Percentiles rank a stretch among this genome's conserved stretches.
Conservation (phyloP, 306 rosid genomes). For the Vigna nakashimae region DNA sequence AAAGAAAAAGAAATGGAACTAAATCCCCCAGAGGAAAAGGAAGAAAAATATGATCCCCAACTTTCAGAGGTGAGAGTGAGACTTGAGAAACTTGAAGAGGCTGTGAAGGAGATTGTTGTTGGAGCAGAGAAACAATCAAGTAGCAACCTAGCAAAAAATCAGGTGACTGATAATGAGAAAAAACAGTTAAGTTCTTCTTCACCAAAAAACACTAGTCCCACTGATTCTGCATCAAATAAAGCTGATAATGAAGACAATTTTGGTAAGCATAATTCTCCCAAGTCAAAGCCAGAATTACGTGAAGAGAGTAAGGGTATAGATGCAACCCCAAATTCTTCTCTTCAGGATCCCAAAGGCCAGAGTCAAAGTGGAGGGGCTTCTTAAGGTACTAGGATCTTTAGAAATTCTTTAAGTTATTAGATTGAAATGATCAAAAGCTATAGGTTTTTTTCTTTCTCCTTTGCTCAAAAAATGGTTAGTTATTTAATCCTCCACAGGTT, state of each 20-base stretch:
- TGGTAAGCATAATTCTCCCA: constrained; percentile 43
- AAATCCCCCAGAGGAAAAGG: constrained; percentile 55
- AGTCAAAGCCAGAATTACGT: constrained; percentile 45
- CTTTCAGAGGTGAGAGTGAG: constrained; percentile 75
- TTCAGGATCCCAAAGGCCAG: constrained; percentile 46
- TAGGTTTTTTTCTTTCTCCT: not conserved
- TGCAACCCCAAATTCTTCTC: constrained; percentile 45
- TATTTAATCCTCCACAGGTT: not conserved
- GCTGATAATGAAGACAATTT: constrained; percentile 41
- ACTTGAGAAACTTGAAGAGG: constrained; percentile 83
- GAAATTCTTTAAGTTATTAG: constrained; percentile 20
- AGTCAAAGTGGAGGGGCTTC: constrained; percentile 48
- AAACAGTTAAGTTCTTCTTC: constrained; percentile 44
- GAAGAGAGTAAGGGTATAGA: constrained; percentile 41
- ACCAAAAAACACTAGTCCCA: constrained; percentile 34
- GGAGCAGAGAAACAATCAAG: constrained; percentile 60
- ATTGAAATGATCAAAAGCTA: constrained; percentile 31
- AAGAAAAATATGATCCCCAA: constrained; percentile 49
- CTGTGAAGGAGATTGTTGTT: constrained; percentile 73
- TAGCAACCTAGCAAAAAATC: constrained; percentile 38
- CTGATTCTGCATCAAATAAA: constrained; percentile 47
- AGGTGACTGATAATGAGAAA: constrained; percentile 45
- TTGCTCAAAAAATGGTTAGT: constrained; percentile 14
- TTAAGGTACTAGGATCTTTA: constrained; percentile 48
- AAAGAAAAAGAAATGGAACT: constrained; percentile 66